Evolutionary conservation across 2,329 filamentous ascomycete genomes (phyloP).

Genomic region (Orbilia blumenaviensis): DNA sequence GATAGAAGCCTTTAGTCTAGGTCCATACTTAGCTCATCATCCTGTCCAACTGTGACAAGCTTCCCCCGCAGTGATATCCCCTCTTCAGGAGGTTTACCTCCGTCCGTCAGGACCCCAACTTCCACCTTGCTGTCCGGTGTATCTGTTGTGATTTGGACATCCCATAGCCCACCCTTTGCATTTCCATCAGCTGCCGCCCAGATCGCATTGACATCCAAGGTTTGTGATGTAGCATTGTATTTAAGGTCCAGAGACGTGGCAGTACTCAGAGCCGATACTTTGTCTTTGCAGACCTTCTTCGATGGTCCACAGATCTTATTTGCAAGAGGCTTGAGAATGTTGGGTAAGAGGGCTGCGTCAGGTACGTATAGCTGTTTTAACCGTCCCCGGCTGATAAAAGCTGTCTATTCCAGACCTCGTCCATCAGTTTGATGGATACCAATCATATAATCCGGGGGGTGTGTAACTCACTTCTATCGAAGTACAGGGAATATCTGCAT

Average conservation of each 20-base stretch:
- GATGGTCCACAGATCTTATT: conserved; percentile 28
- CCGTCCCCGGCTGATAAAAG: conserved; percentile 15
- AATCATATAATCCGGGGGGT: not conserved
- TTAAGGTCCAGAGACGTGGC: conserved; percentile 56
- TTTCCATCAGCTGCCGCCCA: conserved; percentile 51
- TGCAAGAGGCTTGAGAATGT: conserved; percentile 13
- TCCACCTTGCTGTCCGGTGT: conserved; percentile 40
- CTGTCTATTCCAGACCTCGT: not conserved
- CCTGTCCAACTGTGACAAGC: conserved; percentile 53
- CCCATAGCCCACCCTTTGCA: conserved; percentile 34
- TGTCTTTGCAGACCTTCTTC: conserved; percentile 36
- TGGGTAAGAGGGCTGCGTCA: not conserved
- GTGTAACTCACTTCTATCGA: conserved; percentile 34
- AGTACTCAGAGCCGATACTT: conserved; percentile 30
- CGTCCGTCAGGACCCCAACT: conserved; percentile 54
- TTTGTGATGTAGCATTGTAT: conserved; percentile 55
- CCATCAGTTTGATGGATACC: not conserved
- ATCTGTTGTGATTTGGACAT: conserved; percentile 19
- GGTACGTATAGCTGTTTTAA: conserved; percentile 31
- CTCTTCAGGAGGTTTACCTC: conserved; percentile 48
- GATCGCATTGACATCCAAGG: conserved; percentile 50
- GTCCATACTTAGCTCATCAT: conserved; percentile 52
- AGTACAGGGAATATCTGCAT: conserved; percentile 25
- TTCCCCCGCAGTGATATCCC: conserved; percentile 54
- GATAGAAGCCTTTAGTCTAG: too few relatives aligned